Percentiles rank a stretch among this genome's conserved stretches.
Evolutionary conservation across 2,329 filamentous ascomycete species (phyloP).

Genomic region (Cercospora sesami): DNA sequence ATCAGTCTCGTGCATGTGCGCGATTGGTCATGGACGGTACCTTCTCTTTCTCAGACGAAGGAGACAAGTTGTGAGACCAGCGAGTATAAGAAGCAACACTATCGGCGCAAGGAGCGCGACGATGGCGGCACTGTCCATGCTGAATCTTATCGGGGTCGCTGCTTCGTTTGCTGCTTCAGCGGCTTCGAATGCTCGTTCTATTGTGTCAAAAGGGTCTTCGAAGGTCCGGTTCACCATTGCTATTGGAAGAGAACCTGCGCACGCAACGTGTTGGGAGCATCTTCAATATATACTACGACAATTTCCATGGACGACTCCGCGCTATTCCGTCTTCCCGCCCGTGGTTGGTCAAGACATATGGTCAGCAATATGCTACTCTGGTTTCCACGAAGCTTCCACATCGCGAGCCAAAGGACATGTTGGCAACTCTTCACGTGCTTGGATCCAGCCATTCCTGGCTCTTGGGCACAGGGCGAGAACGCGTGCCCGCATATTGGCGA

Average conservation of each 20-base stretch:
- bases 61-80: background rate
- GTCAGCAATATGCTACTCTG: background rate
- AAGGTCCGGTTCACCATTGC: background rate
- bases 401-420: background rate
- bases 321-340: background rate
- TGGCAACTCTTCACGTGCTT: background rate
- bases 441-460: too few relatives aligned
- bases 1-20: background rate
- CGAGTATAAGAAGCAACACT: background rate
- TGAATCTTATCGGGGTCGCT: background rate
- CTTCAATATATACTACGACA: background rate
- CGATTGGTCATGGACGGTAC: background rate
- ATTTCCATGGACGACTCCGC: background rate
- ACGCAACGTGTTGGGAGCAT: background rate
- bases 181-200: background rate
- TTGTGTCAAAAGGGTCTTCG: background rate
- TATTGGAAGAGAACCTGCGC: background rate
- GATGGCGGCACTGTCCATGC: background rate
- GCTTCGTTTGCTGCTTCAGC: background rate
- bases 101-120: background rate
- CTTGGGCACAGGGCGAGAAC: background rate
- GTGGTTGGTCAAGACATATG: background rate
- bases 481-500: background rate
- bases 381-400: background rate
- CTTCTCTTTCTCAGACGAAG: background rate